These are phyloP conservation scores for Kuraishia floccosa DNA, from an alignment of 805 yeast genomes.

Conservation along the genomic window DNA sequence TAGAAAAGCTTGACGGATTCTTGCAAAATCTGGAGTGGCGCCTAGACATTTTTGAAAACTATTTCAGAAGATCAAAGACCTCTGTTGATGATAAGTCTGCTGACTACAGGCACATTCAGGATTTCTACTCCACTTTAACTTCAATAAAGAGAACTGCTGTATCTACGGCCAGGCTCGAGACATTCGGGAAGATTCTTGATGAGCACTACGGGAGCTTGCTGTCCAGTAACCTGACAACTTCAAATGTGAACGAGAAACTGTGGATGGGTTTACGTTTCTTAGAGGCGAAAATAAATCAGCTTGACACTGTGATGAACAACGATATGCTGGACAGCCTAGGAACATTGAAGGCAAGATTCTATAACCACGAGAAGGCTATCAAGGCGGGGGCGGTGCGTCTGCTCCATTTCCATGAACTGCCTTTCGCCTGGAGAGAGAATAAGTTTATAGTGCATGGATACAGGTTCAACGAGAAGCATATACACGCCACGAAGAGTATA, in stretches of 20 bases:
- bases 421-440: conserved; percentile 90
- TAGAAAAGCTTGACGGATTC: conserved; percentile 16
- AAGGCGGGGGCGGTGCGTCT: conserved; percentile 30
- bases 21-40: conserved; percentile 14
- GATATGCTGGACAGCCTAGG: conserved; percentile 15
- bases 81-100: conserved; percentile 3
- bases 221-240: conserved; percentile 1
- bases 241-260: conserved; percentile 16
- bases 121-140: conserved; percentile 12
- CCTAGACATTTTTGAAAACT: conserved; percentile 16
- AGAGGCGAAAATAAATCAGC: conserved; percentile 26
- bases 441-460: conserved; percentile 78
- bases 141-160: conserved; percentile 11
- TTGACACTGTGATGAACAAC: conserved; percentile 20
- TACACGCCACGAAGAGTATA: conserved; percentile 48
- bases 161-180: conserved; percentile 5
- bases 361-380: conserved; percentile 35
- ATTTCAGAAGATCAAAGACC: conserved; percentile 10
- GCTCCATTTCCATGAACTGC: conserved; percentile 77
- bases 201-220: conserved; percentile 14
- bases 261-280: conserved; percentile 23
- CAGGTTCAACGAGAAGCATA: conserved; percentile 61
- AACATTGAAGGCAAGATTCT: conserved; percentile 22
- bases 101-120: conserved; percentile 6
- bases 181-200: conserved; percentile 12